Base-by-base conservation (phyloP, 208 protist genomes). In the Trypanosomatidae sp. region DNA sequence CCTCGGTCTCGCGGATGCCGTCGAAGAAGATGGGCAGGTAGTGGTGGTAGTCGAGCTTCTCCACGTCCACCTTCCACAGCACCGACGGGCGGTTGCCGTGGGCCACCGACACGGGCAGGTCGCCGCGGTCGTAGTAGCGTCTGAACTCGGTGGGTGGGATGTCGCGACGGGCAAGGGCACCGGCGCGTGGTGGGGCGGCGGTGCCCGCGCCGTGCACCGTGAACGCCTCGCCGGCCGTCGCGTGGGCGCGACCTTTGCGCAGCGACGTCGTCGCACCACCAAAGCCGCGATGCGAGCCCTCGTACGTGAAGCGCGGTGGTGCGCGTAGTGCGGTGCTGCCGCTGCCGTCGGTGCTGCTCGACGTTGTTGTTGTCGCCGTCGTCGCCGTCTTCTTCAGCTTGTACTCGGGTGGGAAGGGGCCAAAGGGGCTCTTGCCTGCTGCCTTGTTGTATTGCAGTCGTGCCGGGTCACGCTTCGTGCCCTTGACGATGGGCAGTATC, bases 1-100 rank as follows among this genome's bases (percentile, higher is more conserved):
- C 94, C 55, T 97, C 82, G 22, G 91, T 97, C 59, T 99, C 97
- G 27, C 96, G 78, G 22, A 98, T 88, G 8, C 97, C 97, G 60
- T 99, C 97, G 68, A 99, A 98, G 61, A 99, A 99, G 50, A 99
- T 97, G 37, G 97, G 97, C 22, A 99, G 85, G 66, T 98, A 99
- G 72, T 99, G 97, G 60, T 99, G 95, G 63, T 97, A 99, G 66
- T 99, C 97, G 5, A 99, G 78, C 64, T 97, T 93, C 53, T 98
- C 95, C 24, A 98, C 89, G 41, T 97, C 88, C 49, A 98, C 94
- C 67, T 98, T 98, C 97, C 97, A 99, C 30, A 94, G 74, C 39
- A 94, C 63, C n/a, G 63, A 60, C 6, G 75, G 66, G 8, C 71
- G 72, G 48, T 73, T 83, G 27, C 73, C 74, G 60, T 98, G 97